Base-by-base conservation (phyloP, 202 grass and related monocot genomes). In the Zoysia matrella region DNA sequence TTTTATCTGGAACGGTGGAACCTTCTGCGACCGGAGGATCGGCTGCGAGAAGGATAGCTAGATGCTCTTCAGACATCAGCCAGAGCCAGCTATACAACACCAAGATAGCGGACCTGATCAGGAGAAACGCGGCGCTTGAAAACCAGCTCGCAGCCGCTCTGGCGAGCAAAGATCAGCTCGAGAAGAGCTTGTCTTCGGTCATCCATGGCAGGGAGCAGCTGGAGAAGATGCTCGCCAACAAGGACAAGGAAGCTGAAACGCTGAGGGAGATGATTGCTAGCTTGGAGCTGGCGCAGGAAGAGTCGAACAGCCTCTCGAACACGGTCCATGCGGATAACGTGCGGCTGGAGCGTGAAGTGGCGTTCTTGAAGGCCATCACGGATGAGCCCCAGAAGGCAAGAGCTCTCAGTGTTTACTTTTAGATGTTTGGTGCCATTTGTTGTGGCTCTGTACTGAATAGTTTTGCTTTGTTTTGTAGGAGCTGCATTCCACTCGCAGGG, bases 381-480 rank as follows among this genome's bases (percentile, higher is more conserved):
- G 95, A 95, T 69, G 92, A 93, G 30, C 93, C 88, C 56, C 90
- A 93, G 61, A 93, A 98, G 92, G 95, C 79, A 88, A 92, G 79
- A 47, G 22, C n/a, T 64, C n/a, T 66, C 16, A 60, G 64, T 72
- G 14, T 65, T 64, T 40, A 61, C 60, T 52, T 11, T 47, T 80
- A 82, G 5, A 43, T 63, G 8, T 40, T 9, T 56, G 13, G 9
- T 79, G 11, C 43, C 68, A 36, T 52, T 46, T 52, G 14, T 58
- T 46, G 40, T 69, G 30, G 4, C 14, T 78, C 8, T 83, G 43
- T 90, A 52, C 41, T 88, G n/a, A 87, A 4, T 54, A 18, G 63
- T 56, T 86, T 61, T 76, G 53, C 42, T 51, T 36, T 36, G 30
- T 1, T 8, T 14, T 85, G 70, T 51, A 98, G 95, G 95, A 98